These are phyloP conservation scores for Neopestalotiopsis rosae DNA, from an alignment of 2,329 filamentous ascomycete genomes.

Conservation along the genomic window DNA sequence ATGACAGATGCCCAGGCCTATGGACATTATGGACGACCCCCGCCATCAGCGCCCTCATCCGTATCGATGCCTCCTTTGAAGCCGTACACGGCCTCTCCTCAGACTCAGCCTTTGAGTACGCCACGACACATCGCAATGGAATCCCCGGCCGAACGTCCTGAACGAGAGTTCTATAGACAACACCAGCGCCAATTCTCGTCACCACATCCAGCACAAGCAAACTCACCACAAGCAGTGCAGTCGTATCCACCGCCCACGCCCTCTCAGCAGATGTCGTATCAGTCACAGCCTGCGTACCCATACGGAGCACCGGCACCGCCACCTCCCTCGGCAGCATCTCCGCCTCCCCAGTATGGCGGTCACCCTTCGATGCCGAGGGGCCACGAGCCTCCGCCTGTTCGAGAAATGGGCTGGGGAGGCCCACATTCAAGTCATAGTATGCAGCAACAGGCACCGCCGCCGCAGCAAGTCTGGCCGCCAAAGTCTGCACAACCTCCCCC, in stretches of 20 bases:
- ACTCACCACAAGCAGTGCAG: constrained; percentile 53
- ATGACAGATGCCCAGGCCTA: constrained; percentile 48
- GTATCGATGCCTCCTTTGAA: constrained; percentile 63
- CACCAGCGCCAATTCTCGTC: constrained; percentile 39
- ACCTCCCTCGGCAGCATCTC: constrained; percentile 50
- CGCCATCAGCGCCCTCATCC: constrained; percentile 44
- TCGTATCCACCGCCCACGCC: constrained; percentile 50
- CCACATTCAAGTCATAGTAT: constrained; percentile 35
- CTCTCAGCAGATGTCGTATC: constrained; percentile 45
- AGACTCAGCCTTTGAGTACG: constrained; percentile 50
- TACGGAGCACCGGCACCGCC: constrained; percentile 47
- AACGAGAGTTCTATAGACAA: constrained; percentile 55
- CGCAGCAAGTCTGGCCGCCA: constrained; percentile 38
- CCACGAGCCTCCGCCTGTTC: constrained; percentile 44
- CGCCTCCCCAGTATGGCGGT: constrained; percentile 59
- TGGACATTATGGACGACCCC: constrained; percentile 49
- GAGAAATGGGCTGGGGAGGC: constrained; percentile 37
- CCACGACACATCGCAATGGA: constrained; percentile 53
- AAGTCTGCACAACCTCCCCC: constrained; percentile 41
- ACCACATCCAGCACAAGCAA: constrained; percentile 42
- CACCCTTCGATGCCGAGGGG: constrained; percentile 51
- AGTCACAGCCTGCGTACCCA: constrained; percentile 49
- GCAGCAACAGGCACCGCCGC: constrained; percentile 28
- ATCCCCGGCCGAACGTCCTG: constrained; percentile 40
- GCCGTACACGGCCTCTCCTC: constrained; percentile 58